Evolutionary conservation across 1,139 yeast species (phyloP), one percentile per base, ranked within the genome.

Genomic region (Yamadazyma sp.): DNA sequence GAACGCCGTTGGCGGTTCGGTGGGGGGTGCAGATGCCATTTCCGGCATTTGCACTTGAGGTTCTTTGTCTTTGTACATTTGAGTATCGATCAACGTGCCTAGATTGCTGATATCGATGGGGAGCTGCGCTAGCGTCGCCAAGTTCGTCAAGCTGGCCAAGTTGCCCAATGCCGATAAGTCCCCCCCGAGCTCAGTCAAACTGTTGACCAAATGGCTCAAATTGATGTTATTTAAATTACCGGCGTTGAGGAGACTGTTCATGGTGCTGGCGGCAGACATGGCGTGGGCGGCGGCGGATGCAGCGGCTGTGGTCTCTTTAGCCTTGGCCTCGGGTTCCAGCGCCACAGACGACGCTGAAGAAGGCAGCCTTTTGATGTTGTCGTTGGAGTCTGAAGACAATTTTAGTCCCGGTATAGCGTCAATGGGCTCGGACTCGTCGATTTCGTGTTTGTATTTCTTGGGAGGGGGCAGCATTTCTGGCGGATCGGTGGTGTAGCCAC

Each of bases 401-500:
- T n/a, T n/a, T n/a, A n/a, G n/a, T n/a, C n/a, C n/a, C n/a, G n/a
- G n/a, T n/a, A n/a, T n/a, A n/a, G n/a, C n/a, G n/a, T n/a, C n/a
- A n/a, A n/a, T n/a, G n/a, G n/a, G n/a, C n/a, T n/a, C n/a, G n/a
- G n/a, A n/a, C n/a, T n/a, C n/a, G n/a, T n/a, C n/a, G n/a, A n/a
- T n/a, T n/a, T n/a, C n/a, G n/a, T n/a, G n/a, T n/a, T n/a, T n/a
- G n/a, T n/a, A n/a, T n/a, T n/a, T n/a, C n/a, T 18, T 18, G 21
- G 21, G 5, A 6, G 21, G 21, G 7, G 21, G 21, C 5, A 25
- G 28, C 9, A 4, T n/a, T 9, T 23, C 25, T 9, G 25, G 25
- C 6, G 25, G 11, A 21, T 42, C 43, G 2, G 35, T 33, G 6
- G 67, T 50, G 51, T 83, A 85, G 0, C 81, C 76, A 65, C 97